These are phyloP conservation scores for Aspergillus terreus DNA, from an alignment of 2,329 filamentous ascomycete genomes.

Conservation along the genomic window DNA sequence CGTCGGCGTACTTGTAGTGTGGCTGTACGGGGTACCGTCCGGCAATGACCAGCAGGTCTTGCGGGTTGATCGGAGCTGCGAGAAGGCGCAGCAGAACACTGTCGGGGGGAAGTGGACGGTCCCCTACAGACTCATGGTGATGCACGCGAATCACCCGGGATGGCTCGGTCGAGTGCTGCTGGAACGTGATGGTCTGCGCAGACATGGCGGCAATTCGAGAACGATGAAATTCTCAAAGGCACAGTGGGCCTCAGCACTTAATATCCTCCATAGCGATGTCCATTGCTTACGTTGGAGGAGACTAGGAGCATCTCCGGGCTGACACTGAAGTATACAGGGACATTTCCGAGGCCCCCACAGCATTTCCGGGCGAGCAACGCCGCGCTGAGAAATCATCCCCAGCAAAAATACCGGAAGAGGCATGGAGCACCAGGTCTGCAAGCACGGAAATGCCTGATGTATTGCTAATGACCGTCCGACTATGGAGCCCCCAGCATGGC, in stretches of 20 bases:
- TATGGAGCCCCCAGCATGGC: too few species aligned
- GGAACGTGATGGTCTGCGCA: slow-evolving; percentile 2
- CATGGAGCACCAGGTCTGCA: background rate
- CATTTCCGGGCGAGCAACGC: background rate
- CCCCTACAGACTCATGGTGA: slow-evolving; percentile 2
- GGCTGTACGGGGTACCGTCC: slow-evolving; percentile 2
- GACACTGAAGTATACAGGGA: background rate
- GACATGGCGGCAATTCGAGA: background rate
- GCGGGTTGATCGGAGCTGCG: background rate
- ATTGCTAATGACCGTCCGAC: too few species aligned
- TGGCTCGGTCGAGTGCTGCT: background rate
- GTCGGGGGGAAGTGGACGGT: background rate
- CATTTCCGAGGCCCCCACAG: slow-evolving; percentile 3
- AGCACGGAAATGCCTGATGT: too few species aligned
- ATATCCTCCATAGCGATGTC: background rate
- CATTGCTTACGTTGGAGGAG: too few species aligned
- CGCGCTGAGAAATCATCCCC: background rate
- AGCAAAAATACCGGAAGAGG: background rate
- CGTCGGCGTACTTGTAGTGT: background rate
- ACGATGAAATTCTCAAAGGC: background rate
- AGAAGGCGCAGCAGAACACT: background rate
- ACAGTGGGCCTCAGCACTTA: background rate
- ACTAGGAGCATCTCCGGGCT: background rate
- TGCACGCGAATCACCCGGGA: background rate
- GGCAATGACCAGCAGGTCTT: slow-evolving; percentile 1